Evolutionary conservation across 148 eudicot genomes (phyloP).

Genomic region (Camellia sinensis): DNA sequence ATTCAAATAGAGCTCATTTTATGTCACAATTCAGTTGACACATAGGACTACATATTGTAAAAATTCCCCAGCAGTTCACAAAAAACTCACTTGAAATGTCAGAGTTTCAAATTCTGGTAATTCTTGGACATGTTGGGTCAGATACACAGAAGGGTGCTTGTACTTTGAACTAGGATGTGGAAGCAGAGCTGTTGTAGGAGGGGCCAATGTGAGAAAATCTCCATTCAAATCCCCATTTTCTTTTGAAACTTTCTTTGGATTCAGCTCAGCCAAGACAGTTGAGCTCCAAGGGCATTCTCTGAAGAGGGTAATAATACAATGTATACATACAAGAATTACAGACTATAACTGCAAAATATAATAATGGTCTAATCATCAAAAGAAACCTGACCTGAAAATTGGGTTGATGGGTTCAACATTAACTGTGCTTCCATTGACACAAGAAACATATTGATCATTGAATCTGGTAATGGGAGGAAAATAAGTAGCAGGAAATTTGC

Average conservation of each 20-base stretch:
- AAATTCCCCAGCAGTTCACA: too few species aligned
- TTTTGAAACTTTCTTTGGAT: conserved; percentile 12
- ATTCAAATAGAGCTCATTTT: too few species aligned
- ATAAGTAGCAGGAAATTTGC: conserved; percentile 24
- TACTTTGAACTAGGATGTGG: conserved; percentile 21
- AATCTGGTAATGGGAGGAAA: conserved; percentile 20
- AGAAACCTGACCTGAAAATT: conserved; percentile 40
- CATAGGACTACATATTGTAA: too few species aligned
- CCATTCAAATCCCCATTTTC: conserved; percentile 25
- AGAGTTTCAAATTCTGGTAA: conserved; percentile 18
- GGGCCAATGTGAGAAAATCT: conserved; percentile 52
- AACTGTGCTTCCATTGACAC: conserved; percentile 26
- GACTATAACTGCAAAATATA: neutral
- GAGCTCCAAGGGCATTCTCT: conserved; percentile 40
- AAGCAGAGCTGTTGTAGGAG: conserved; percentile 27
- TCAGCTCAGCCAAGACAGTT: conserved; percentile 21
- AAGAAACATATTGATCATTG: conserved; percentile 29
- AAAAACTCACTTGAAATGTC: conserved; percentile 35
- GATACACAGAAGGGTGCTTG: conserved; percentile 18
- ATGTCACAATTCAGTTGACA: too few species aligned
- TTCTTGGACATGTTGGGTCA: conserved; percentile 14
- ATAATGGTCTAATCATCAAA: neutral
- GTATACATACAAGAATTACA: neutral
- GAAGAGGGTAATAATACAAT: conserved; percentile 14
- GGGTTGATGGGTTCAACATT: conserved; percentile 31